A percentile compares a stretch with the other conserved stretches of the same genome.
Evolutionary conservation across 192 early-diverging fungal genomes (phyloP).

Genomic region (Irineochytrium annulatum): DNA sequence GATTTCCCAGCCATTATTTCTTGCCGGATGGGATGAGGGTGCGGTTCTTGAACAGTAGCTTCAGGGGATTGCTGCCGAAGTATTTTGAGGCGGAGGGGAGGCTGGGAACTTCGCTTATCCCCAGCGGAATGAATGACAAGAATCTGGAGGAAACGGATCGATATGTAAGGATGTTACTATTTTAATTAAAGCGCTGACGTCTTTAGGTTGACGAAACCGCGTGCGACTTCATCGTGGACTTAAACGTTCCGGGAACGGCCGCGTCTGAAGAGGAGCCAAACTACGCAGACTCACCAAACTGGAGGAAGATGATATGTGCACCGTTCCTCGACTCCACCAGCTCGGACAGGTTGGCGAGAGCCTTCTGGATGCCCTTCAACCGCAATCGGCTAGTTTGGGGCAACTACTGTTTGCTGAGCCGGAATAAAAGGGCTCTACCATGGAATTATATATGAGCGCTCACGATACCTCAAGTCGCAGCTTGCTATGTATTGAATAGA

Average conservation of each 20-base stretch:
- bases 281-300: constrained; percentile 53
- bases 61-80: constrained; percentile 79
- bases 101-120: constrained; percentile 32
- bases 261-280: constrained; percentile 33
- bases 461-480: no score
- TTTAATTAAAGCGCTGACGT: not conserved
- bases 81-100: constrained; percentile 51
- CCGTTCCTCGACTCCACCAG: constrained; percentile 63
- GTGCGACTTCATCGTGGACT: constrained; percentile 70
- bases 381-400: constrained; percentile 51
- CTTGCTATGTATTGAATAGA: no score
- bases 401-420: constrained; percentile 57
- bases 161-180: constrained; percentile 46
- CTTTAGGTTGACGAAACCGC: constrained; percentile 37
- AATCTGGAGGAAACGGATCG: constrained; percentile 58
- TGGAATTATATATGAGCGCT: no score
- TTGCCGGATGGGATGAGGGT: constrained; percentile 69
- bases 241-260: constrained; percentile 23
- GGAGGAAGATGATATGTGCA: constrained; percentile 57
- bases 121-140: constrained; percentile 59
- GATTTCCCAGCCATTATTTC: constrained; percentile 90
- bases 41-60: constrained; percentile 65
- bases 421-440: not conserved
- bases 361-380: constrained; percentile 51
- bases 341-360: constrained; percentile 41